Evolutionary conservation across 2,329 filamentous ascomycete species (phyloP).

Genomic region (Colletotrichum destructivum): DNA sequence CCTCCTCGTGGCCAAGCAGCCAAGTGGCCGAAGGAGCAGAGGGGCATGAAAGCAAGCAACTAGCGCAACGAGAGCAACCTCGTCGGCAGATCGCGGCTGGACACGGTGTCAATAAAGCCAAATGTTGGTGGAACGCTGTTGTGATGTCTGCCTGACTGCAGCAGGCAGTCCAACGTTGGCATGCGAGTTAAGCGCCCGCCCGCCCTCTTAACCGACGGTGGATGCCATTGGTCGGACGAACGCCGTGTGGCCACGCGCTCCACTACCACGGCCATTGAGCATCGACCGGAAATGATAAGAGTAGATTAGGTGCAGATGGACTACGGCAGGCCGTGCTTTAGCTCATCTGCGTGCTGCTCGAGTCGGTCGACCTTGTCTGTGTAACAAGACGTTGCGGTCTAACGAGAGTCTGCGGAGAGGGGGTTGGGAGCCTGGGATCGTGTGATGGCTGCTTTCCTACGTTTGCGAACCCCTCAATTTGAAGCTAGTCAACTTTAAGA

Average conservation of each 20-base stretch:
- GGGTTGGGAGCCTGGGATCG: conserved; percentile 5
- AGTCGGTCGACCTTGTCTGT: neutral
- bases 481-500: neutral
- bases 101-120: neutral
- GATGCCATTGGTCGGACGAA: conserved; percentile 21
- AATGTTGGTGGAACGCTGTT: neutral
- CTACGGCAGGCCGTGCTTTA: conserved; percentile 16
- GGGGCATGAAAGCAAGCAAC: neutral
- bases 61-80: neutral
- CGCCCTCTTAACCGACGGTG: neutral
- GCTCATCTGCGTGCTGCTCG: conserved; percentile 2
- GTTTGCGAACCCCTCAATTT: conserved; percentile 7
- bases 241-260: conserved; percentile 17
- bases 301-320: conserved; percentile 4
- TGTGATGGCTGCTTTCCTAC: conserved; percentile 5
- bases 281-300: neutral
- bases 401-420: neutral
- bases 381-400: conserved; percentile 3
- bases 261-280: conserved; percentile 11
- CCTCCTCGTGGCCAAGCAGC: neutral
- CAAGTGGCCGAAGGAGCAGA: conserved; percentile 11
- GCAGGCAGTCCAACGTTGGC: conserved; percentile 16
- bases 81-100: neutral
- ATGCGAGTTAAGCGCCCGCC: conserved; percentile 31
- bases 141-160: conserved; percentile 6